Evolutionary conservation across 2,329 filamentous ascomycete genomes (phyloP).

Genomic region (Lecanicillium sp.): DNA sequence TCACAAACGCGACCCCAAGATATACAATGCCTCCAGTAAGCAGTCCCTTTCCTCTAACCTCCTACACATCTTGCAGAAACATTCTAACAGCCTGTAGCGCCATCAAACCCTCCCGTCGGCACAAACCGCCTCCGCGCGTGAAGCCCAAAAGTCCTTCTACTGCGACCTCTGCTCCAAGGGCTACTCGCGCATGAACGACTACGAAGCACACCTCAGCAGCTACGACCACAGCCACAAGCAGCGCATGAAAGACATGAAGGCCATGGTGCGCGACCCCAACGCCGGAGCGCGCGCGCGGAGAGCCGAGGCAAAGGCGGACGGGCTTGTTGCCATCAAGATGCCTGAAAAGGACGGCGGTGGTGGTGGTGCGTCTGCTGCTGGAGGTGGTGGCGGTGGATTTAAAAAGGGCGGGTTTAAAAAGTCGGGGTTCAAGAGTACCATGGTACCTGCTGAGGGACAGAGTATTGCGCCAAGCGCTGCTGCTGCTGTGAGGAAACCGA

Average conservation of each 20-base stretch:
- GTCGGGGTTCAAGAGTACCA: slow-evolving; percentile 72
- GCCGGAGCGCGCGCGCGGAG: slow-evolving; percentile 57
- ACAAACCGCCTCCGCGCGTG: slow-evolving; percentile 57
- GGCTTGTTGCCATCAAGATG: slow-evolving; percentile 60
- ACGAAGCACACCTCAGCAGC: slow-evolving; percentile 85
- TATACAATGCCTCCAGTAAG: slow-evolving; percentile 4
- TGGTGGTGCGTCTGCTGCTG: slow-evolving; percentile 16
- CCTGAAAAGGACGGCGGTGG: no score
- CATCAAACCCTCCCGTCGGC: slow-evolving; percentile 50
- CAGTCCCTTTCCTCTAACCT: not conserved
- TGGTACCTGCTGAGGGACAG: slow-evolving; percentile 44
- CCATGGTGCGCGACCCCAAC: slow-evolving; percentile 65
- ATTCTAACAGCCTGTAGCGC: slow-evolving; percentile 41
- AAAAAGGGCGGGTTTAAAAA: slow-evolving; percentile 73
- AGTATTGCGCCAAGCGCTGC: slow-evolving; percentile 23
- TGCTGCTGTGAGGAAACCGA: slow-evolving; percentile 29
- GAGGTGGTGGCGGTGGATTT: slow-evolving; percentile 35
- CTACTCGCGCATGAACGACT: slow-evolving; percentile 91
- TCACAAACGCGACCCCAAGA: no score
- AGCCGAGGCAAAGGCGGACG: slow-evolving; percentile 62
- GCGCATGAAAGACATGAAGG: slow-evolving; percentile 80
- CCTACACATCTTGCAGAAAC: no score
- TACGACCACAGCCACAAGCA: slow-evolving; percentile 97
- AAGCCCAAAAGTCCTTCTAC: slow-evolving; percentile 73
- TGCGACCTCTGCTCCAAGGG: slow-evolving; percentile 87